Base-by-base conservation (phyloP, 495 filamentous ascomycete genomes). In the Staphylotrichum longicolle region DNA sequence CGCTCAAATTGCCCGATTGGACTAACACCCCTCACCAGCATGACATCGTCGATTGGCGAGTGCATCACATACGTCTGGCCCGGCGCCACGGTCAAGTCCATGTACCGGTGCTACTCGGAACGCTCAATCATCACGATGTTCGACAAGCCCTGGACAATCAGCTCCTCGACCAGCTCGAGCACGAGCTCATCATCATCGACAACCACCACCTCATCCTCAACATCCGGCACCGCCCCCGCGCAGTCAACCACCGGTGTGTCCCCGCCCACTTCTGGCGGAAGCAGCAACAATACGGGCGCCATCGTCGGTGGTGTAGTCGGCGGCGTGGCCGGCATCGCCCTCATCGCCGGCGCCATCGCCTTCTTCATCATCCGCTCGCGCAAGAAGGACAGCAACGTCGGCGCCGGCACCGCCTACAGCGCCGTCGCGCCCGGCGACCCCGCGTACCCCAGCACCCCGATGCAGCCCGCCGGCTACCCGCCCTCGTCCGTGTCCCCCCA, bases 21-120 rank as follows among this genome's bases (percentile, higher is more conserved):
- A 40, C 41, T 55, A 34, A 49, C 30, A 8, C 14, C 14, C 48
- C 30, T 27, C 20, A 27, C 5, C 46, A 68, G 62, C 57, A 33
- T 9, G 30, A 52, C 35, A 3, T 47, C 63, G 0, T 20, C 42
- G 1, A 66, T 57, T 34, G 63, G 57, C 42, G 66, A 65, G 14
- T 79, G 75, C 60, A 68, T 68, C 0, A 78, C 73, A 0, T 75
- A 74, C 51, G 37, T 75, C 30, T 78, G 77, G 75, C 62, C 70
- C 0, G 72, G 67, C 52, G 4, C 61, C 0, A 66, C 72, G 0
- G 47, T 27, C 5, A 67, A 65, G 30, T 73, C 66, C 54, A 77
- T 78, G 75, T 75, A 70, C 55, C 60, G 68, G 15, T 79, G 77
- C 62, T 67, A 67, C 37, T 55, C 45, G 14, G 33, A 40, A 3